These are phyloP conservation scores for Suillus clintonianus DNA, from an alignment of 768 basidiomycete species.

Conservation along the genomic window DNA sequence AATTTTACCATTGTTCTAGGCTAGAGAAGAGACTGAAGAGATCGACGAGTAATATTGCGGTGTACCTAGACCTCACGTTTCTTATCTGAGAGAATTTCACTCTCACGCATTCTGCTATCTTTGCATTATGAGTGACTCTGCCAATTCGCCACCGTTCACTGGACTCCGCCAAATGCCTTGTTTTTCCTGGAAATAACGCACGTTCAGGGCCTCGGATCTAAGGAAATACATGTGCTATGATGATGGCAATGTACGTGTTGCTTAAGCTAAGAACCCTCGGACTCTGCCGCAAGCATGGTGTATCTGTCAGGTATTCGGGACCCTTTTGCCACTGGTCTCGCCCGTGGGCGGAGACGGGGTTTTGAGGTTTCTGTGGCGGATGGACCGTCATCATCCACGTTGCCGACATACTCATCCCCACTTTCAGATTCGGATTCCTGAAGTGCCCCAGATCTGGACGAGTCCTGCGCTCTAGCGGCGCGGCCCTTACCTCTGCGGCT, in stretches of 20 bases:
- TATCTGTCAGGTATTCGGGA: constrained; percentile 5
- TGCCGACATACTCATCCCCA: constrained; percentile 19
- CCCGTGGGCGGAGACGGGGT: constrained; percentile 43
- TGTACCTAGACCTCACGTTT: constrained; percentile 11
- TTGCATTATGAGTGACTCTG: neutral
- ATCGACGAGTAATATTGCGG: constrained; percentile 32
- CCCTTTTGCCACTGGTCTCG: constrained; percentile 29
- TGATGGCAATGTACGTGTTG: neutral
- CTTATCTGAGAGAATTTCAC: neutral
- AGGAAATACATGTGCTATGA: neutral
- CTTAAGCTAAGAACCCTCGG: constrained; percentile 3
- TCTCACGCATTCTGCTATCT: neutral
- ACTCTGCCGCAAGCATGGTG: constrained; percentile 2
- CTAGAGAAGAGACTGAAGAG: constrained; percentile 35
- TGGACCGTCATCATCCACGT: constrained; percentile 6
- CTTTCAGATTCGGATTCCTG: constrained; percentile 16
- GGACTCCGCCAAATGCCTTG: neutral
- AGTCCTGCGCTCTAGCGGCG: neutral
- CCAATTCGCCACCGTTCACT: neutral
- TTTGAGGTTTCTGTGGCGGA: constrained; percentile 13
- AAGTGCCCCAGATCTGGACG: neutral
- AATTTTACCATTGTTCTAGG: constrained; percentile 25
- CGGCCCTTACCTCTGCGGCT: constrained; percentile 1
- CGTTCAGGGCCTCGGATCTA: neutral
- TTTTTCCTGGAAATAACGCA: neutral